Evolutionary conservation across 257 asterid species (phyloP).

Genomic region (Asclepias syriaca): DNA sequence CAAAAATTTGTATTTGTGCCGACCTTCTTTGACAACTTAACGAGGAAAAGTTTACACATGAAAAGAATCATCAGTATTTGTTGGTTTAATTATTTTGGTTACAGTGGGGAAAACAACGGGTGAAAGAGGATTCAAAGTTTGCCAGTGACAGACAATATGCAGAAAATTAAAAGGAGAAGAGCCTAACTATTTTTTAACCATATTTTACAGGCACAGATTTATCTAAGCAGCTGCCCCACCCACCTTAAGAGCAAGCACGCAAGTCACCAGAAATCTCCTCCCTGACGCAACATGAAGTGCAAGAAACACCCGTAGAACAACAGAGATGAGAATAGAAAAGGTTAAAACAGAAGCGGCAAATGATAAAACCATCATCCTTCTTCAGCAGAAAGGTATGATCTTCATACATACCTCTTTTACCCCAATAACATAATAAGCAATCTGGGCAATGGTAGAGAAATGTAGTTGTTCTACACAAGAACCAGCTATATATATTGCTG

Average conservation of each 20-base stretch:
- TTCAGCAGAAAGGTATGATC: background rate
- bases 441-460: background rate
- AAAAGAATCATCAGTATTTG: too few relatives aligned
- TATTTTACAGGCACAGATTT: background rate
- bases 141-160: background rate
- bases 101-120: too few relatives aligned
- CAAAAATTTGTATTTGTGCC: too few relatives aligned
- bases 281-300: background rate
- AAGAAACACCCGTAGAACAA: background rate
- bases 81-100: too few relatives aligned
- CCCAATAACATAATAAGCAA: too few relatives aligned
- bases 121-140: too few relatives aligned
- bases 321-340: background rate
- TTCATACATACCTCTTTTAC: background rate
- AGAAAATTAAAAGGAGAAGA: background rate
- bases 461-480: background rate
- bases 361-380: background rate
- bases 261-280: background rate
- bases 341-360: background rate
- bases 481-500: too few relatives aligned
- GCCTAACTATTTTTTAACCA: background rate
- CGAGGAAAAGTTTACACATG: too few relatives aligned
- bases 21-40: too few relatives aligned
- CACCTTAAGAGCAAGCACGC: background rate
- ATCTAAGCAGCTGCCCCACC: background rate